Base-by-base conservation (phyloP, 441 rosid genomes). In the Aleurites moluccanus region DNA sequence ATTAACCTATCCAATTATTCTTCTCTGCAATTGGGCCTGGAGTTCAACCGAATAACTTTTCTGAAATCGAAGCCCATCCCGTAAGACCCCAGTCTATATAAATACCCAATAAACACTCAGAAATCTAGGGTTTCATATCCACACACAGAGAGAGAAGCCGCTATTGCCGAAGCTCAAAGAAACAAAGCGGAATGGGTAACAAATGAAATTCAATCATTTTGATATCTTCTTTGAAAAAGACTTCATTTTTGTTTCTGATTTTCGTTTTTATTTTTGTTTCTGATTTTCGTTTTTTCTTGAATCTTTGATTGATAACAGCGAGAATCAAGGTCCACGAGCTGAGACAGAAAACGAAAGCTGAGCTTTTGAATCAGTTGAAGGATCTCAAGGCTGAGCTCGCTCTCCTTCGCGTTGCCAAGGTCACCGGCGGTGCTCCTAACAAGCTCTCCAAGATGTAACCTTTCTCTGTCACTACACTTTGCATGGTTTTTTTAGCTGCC, bases 401-500 rank as follows among this genome's bases (percentile, higher is more conserved):
- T 25, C 94, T 88, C 76, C 98, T 95, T 53, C 98, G 99, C 57
- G 99, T 93, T 57, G 97, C 98, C 1, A 95, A 95, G 81, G 99
- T 95, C 76, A 93, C 99, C 69, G 98, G 98, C 14, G 99, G 99
- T 30, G 97, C 98, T 23, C 90, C 97, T 18, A 91, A 93, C 92
- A 93, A 95, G 88, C 94, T 93, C 75, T 91, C 98, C 74, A 95
- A 95, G 86, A 95, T 95, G 99, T 91, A 84, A 6, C 0, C 50
- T 56, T 20, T 23, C 64, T 33, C n/a, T 49, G n/a, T 55, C 3
- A 18, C 10, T 78, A 28, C 6, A 35, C 55, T 50, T 30, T 21
- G 1, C 2, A 7, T 13, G 5, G 0, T 35, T 52, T 6, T 38
- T 38, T 38, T 25, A 16, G 8, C 10, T 4, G 7, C 14, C 15